Evolutionary conservation across 2,329 filamentous ascomycete genomes (phyloP).

Genomic region (Lachnellula hyalina): DNA sequence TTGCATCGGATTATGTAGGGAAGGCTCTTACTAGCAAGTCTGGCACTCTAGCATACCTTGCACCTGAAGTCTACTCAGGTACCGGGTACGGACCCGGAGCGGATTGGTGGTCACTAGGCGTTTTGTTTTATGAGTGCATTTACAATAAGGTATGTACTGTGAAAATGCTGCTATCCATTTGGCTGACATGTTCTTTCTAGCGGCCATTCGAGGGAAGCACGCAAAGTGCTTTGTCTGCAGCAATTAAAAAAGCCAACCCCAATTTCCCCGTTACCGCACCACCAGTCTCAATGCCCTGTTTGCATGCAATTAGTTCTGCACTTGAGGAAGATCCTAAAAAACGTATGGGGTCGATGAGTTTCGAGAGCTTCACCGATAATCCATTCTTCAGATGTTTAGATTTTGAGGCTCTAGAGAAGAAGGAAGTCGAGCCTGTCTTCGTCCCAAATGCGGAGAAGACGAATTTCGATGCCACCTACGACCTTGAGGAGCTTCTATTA

Average conservation of each 20-base stretch:
- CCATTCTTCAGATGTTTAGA: constrained; percentile 86
- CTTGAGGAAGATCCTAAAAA: constrained; percentile 74
- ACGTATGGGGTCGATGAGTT: constrained; percentile 77
- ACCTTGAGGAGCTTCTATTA: constrained; percentile 85
- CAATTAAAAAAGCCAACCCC: constrained; percentile 76
- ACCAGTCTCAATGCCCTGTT: constrained; percentile 79
- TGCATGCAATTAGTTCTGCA: constrained; percentile 81
- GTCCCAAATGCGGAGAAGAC: constrained; percentile 94
- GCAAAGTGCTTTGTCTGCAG: constrained; percentile 71
- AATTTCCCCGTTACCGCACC: constrained; percentile 91
- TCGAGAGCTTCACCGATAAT: constrained; percentile 79
- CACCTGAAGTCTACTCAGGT: constrained; percentile 90
- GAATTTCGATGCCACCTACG: constrained; percentile 98
- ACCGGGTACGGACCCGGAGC: constrained; percentile 85
- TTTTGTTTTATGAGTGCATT: constrained; percentile 99
- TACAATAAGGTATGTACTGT: constrained; percentile 77
- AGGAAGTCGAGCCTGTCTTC: constrained; percentile 87
- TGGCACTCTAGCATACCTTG: constrained; percentile 90
- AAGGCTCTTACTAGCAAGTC: constrained; percentile 91
- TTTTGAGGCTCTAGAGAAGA: constrained; percentile 77
- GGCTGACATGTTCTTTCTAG: constrained; percentile 39
- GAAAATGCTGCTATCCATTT: neutral
- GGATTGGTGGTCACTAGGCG: constrained; percentile 98
- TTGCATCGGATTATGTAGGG: constrained; percentile 85
- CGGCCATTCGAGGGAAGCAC: constrained; percentile 89